Evolutionary conservation across 2,329 filamentous ascomycete species (phyloP).

Genomic region (Fusarium brevicatenulatum): DNA sequence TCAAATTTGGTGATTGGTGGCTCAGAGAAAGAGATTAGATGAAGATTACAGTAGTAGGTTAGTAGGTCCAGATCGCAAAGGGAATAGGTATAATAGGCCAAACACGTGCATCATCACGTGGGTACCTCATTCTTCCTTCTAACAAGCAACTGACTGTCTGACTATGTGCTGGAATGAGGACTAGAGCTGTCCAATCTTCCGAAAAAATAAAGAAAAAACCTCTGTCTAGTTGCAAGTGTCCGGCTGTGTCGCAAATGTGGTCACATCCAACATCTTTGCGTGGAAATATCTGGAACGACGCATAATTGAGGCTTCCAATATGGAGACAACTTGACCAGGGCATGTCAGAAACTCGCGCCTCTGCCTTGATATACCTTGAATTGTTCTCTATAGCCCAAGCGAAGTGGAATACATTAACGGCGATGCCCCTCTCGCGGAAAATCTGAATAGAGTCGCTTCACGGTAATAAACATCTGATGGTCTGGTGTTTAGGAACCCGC

Average conservation of each 20-base stretch:
- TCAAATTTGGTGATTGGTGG: background rate
- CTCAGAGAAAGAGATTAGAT: background rate
- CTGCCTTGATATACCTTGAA: constrained; percentile 28
- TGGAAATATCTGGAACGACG: background rate
- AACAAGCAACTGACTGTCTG: background rate
- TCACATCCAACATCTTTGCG: background rate
- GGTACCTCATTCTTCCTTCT: background rate
- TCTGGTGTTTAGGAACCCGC: constrained; percentile 27
- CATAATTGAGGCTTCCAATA: constrained; percentile 16
- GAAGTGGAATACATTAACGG: constrained; percentile 3
- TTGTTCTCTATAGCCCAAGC: background rate
- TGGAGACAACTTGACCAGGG: constrained; percentile 21
- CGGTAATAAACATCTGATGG: constrained; percentile 23
- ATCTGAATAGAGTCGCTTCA: constrained; percentile 4
- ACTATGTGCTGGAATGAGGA: too few species aligned
- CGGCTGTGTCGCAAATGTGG: background rate
- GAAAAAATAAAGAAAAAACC: background rate
- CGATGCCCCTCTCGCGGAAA: background rate
- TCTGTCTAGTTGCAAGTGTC: background rate
- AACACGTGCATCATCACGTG: constrained; percentile 24
- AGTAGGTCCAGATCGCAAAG: background rate
- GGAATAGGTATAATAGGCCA: background rate
- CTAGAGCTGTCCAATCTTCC: background rate
- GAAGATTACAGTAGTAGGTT: background rate
- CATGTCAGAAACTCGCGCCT: constrained; percentile 13